Conservation (phyloP, 148 eudicot species). For the Polygonum maritimum region DNA sequence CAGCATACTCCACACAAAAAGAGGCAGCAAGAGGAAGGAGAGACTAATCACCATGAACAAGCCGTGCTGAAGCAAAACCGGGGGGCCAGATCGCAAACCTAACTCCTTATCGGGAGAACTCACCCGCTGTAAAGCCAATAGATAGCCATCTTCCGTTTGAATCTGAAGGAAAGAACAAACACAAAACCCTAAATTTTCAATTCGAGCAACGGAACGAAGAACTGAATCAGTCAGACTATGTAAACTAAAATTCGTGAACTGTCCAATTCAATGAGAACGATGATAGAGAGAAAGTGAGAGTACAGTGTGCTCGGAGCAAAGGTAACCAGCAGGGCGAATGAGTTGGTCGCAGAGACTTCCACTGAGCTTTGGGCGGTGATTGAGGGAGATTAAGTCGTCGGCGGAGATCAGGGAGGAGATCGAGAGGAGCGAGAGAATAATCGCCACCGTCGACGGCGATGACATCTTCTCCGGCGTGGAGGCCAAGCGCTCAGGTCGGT, state of each 20-base stretch:
- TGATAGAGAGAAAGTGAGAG: conserved; percentile 11
- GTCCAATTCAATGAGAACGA: no score
- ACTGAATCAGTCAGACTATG: no score
- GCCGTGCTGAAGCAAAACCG: conserved; percentile 82
- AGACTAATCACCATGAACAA: conserved; percentile 57
- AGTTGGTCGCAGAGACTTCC: conserved; percentile 51
- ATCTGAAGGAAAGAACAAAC: conserved; percentile 26
- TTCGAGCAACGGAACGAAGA: no score
- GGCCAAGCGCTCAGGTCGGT: neutral
- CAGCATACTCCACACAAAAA: neutral
- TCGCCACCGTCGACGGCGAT: neutral
- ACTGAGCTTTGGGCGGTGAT: conserved; percentile 17
- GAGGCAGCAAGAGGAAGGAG: neutral
- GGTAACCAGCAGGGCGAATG: conserved; percentile 50
- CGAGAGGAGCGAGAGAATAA: conserved; percentile 8
- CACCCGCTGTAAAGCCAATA: conserved; percentile 75
- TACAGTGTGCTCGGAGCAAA: conserved; percentile 77
- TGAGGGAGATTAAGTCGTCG: conserved; percentile 13
- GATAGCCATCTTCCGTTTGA: conserved; percentile 66
- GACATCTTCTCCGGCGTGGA: conserved; percentile 9
- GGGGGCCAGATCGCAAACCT: conserved; percentile 32
- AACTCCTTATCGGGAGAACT: conserved; percentile 27
- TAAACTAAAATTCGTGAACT: no score
- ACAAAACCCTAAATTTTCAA: no score
- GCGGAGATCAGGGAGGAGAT: conserved; percentile 15